These are phyloP conservation scores for Meredithiella fracta DNA, from an alignment of 2,329 filamentous ascomycete genomes.

Conservation along the genomic window DNA sequence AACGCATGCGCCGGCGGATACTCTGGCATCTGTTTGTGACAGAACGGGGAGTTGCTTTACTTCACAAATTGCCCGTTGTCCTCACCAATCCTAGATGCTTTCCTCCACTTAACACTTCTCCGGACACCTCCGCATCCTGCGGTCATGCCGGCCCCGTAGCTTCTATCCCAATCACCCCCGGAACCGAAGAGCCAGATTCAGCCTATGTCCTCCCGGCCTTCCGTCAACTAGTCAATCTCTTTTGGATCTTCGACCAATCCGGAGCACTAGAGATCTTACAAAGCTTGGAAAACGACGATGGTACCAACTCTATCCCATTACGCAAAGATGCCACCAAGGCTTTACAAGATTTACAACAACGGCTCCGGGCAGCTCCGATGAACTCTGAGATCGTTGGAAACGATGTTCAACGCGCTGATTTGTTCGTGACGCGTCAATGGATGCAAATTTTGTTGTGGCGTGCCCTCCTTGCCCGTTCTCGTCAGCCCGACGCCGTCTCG, in stretches of 20 bases:
- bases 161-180: background rate
- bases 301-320: constrained; percentile 7
- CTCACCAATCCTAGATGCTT: constrained; percentile 25
- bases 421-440: constrained; percentile 34
- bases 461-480: constrained; percentile 21
- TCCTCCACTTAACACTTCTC: constrained; percentile 19
- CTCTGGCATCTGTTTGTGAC: constrained; percentile 34
- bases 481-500: constrained; percentile 19
- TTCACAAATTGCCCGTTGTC: constrained; percentile 32
- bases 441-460: constrained; percentile 34
- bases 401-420: constrained; percentile 32
- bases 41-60: constrained; percentile 31
- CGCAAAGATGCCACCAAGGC: constrained; percentile 19
- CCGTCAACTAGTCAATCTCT: constrained; percentile 31
- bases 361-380: constrained; percentile 25
- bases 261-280: constrained; percentile 31
- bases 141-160: constrained; percentile 2
- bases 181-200: constrained; percentile 18
- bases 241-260: constrained; percentile 34
- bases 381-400: constrained; percentile 22
- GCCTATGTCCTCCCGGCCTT: constrained; percentile 32
- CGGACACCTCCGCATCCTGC: background rate
- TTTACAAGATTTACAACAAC: constrained; percentile 26
- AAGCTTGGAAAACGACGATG: background rate
- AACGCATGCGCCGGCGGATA: constrained; percentile 29